These are phyloP conservation scores for Thraustotheca clavata DNA, from an alignment of 352 stramenopile species.

Conservation along the genomic window DNA sequence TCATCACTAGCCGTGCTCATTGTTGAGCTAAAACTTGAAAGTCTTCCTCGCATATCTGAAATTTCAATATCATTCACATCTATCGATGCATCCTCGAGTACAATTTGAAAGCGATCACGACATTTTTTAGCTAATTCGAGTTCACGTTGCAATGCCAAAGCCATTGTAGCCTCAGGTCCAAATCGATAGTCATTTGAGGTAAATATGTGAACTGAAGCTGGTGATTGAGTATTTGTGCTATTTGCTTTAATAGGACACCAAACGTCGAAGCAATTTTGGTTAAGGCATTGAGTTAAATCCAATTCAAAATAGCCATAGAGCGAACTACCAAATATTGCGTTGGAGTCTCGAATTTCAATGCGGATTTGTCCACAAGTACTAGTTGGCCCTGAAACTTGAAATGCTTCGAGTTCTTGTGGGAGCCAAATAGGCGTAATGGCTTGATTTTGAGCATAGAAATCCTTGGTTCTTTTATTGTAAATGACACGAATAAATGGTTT, in stretches of 20 bases:
- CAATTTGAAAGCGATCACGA: background rate
- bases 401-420: background rate
- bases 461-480: background rate
- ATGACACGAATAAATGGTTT: background rate
- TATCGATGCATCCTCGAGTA: background rate
- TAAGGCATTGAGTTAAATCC: background rate
- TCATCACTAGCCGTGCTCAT: slow-evolving; percentile 26
- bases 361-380: background rate
- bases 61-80: background rate
- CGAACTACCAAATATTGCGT: background rate
- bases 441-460: background rate
- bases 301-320: background rate
- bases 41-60: background rate
- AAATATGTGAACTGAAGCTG: background rate
- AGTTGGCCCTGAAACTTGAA: background rate
- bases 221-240: background rate
- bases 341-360: background rate
- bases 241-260: background rate
- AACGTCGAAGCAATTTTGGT: background rate
- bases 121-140: background rate
- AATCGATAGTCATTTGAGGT: background rate
- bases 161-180: background rate
- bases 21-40: background rate
- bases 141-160: background rate
- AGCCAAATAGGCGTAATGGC: slow-evolving; percentile 5